Base-by-base conservation (phyloP, 768 basidiomycete genomes). In the Hygrocybe punicea region DNA sequence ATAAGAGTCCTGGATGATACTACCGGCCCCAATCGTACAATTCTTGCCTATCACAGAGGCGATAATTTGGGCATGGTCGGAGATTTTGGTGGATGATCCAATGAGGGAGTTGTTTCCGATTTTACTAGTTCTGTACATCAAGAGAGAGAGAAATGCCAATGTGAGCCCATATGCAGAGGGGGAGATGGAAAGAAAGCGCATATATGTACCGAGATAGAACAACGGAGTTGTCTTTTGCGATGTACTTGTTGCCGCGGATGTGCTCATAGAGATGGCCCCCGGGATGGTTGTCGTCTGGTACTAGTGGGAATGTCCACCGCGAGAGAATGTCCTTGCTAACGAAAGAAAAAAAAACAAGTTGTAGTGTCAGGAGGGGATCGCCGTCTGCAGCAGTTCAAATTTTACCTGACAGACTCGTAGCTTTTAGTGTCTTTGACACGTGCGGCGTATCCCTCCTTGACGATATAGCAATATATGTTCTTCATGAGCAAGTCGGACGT, bases 401-500 rank as follows among this genome's bases (percentile, higher is more conserved):
- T 69, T 29, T 53, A 92, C 93, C 91, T 92, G 64, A 98, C 79
- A 7, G 89, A 85, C 60, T 89, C 94, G 70, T 94, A 98, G 62
- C 89, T 92, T 65, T 85, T 86, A 3, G 94, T 94, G 66, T 99
- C 95, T 67, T 88, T 86, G 46, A 98, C 93, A 19, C 94, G 86
- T 16, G 93, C 92, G 14, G 95, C 93, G 73, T 97, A 98, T 2
- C 90, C 90, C 50, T 91, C 86, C 63, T 87, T 86, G 9, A 89
- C 89, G 50, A 96, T 80, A 65, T 94, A 91, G 62, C 93, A 93
- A 66, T 92, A 84, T 51, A 98, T 95, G 59, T 86, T 94, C 73
- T 97, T 97, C 81, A 92, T 93, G 42, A 98, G 80, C 35, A 98
- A 71, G 71, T 99, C 97, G 13, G 93, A 95, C 0, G 92, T 96